These are phyloP conservation scores for Sphagnum fallax DNA, from an alignment of 228 moss, liverwort and hornwort species.

Conservation along the genomic window DNA sequence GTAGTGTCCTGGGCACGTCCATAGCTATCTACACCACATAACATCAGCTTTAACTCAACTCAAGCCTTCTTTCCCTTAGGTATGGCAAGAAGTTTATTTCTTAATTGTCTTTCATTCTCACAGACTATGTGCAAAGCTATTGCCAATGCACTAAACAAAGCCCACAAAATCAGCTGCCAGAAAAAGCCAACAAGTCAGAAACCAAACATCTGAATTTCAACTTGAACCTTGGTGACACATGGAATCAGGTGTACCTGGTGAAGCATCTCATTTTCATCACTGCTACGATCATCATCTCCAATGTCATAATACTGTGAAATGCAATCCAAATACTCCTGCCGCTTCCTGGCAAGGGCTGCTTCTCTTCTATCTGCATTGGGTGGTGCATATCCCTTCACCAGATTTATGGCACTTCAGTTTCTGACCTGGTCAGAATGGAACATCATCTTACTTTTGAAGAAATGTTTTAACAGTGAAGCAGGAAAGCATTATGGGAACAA, in stretches of 20 bases:
- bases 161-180: no score
- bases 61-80: neutral
- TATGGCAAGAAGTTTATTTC: neutral
- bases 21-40: constrained; percentile 63
- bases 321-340: constrained; percentile 95
- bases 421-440: neutral
- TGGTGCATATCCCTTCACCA: constrained; percentile 87
- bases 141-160: no score
- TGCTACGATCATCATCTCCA: constrained; percentile 79
- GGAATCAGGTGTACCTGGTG: constrained; percentile 56
- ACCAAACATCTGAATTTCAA: no score
- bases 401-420: constrained; percentile 13
- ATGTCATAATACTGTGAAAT: constrained; percentile 94
- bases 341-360: constrained; percentile 80
- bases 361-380: constrained; percentile 97
- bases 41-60: neutral
- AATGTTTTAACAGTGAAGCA: neutral
- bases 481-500: neutral
- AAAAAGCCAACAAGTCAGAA: no score
- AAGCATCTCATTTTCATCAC: constrained; percentile 92
- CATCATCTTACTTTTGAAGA: neutral
- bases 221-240: no score
- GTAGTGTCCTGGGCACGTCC: constrained; percentile 90
- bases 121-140: no score
- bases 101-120: neutral